These are phyloP conservation scores for Podospora sp. DNA, from an alignment of 495 filamentous ascomycete genomes.

Conservation along the genomic window DNA sequence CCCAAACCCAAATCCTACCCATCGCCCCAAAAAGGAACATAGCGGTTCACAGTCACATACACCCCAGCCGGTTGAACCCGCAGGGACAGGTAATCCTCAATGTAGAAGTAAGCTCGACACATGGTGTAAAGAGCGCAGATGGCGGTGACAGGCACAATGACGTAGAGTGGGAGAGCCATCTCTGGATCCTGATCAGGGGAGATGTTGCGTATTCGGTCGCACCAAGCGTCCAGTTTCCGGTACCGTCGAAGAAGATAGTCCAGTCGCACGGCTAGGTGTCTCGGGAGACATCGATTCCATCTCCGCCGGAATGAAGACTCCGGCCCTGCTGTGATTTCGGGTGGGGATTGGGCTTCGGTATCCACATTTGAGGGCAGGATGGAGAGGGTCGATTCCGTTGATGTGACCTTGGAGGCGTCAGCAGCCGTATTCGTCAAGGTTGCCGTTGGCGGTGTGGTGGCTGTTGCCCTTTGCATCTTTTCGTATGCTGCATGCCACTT, in stretches of 20 bases:
- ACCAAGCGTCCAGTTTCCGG: not conserved
- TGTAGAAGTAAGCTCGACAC: not conserved
- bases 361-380: not conserved
- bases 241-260: not conserved
- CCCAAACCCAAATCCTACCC: too few species aligned
- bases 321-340: not conserved
- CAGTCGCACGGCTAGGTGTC: not conserved
- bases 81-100: constrained; percentile 8
- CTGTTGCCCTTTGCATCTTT: not conserved
- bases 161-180: not conserved
- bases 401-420: not conserved
- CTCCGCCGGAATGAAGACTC: not conserved
- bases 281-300: not conserved
- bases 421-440: not conserved
- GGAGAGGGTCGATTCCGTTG: not conserved
- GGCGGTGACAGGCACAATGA: not conserved
- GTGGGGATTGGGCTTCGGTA: not conserved
- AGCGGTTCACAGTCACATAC: constrained; percentile 4
- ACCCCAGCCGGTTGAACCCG: constrained; percentile 7
- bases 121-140: not conserved
- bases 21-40: constrained; percentile 4
- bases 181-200: constrained; percentile 5
- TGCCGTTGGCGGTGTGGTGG: not conserved
- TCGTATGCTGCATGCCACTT: constrained; percentile 4
- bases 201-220: not conserved